phyloP scores from a whole-genome alignment of 768 basidiomycete species.

The Saitozyma podzolica region DNA sequence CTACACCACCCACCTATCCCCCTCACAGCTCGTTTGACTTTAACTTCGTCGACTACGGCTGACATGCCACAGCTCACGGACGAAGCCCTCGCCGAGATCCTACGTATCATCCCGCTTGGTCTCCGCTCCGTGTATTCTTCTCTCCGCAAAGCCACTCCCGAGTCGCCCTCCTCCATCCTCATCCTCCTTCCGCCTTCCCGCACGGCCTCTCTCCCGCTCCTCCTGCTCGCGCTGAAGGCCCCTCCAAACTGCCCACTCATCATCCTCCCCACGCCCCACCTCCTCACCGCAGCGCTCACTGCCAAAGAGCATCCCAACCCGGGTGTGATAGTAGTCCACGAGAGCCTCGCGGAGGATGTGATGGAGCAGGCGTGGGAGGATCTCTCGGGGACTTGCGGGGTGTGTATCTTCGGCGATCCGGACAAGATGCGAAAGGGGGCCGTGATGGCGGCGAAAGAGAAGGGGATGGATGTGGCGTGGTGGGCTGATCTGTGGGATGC shows the following conservation, averaged over 20 bases:
- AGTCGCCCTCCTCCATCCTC: constrained; percentile 67
- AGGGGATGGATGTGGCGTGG: constrained; percentile 56
- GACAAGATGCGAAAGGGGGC: constrained; percentile 56
- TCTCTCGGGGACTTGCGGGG: constrained; percentile 59
- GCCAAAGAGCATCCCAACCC: constrained; percentile 27
- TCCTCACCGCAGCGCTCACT: constrained; percentile 60
- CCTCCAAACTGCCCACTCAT: constrained; percentile 30
- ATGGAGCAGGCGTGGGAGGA: constrained; percentile 71
- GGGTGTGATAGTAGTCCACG: constrained; percentile 30
- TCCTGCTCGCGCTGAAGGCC: constrained; percentile 35
- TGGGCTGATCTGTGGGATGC: constrained; percentile 69
- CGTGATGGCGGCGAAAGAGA: constrained; percentile 58
- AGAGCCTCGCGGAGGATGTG: constrained; percentile 49
- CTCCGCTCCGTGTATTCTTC: constrained; percentile 68
- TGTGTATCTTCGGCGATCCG: constrained; percentile 70
- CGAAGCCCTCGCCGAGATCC: constrained; percentile 27
- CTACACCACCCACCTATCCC: no score
- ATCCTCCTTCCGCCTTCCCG: constrained; percentile 60
- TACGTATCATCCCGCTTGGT: constrained; percentile 27
- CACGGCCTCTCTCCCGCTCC: constrained; percentile 55
- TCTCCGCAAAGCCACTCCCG: constrained; percentile 60
- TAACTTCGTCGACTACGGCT: neutral
- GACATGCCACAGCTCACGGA: constrained; percentile 58
- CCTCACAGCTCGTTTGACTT: neutral
- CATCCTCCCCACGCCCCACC: constrained; percentile 61